Evolutionary conservation across 495 filamentous ascomycete species (phyloP).

Genomic region (Arthonia radiata): DNA sequence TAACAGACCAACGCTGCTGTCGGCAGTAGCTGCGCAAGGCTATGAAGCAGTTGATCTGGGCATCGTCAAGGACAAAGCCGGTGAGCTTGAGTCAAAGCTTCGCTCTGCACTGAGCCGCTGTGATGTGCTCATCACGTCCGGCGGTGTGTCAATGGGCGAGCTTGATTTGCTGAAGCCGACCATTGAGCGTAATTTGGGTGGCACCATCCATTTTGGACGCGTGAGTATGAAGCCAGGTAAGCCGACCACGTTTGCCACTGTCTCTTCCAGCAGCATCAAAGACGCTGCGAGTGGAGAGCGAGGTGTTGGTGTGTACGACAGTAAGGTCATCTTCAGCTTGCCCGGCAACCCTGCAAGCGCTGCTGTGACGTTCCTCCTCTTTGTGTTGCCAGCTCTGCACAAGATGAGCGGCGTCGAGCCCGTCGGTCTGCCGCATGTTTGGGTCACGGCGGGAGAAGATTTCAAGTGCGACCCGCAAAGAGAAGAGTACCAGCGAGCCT

Average conservation of each 20-base stretch:
- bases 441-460: constrained; percentile 45
- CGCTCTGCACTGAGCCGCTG: constrained; percentile 44
- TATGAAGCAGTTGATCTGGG: constrained; percentile 68
- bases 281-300: constrained; percentile 18
- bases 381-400: constrained; percentile 73
- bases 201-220: constrained; percentile 89
- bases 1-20: constrained; percentile 66
- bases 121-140: constrained; percentile 76
- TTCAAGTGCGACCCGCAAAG: constrained; percentile 46
- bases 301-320: constrained; percentile 1
- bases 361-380: constrained; percentile 77
- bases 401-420: constrained; percentile 35
- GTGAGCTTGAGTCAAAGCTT: constrained; percentile 52
- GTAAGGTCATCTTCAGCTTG: constrained; percentile 64
- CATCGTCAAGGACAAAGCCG: constrained; percentile 56
- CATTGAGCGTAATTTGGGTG: constrained; percentile 70
- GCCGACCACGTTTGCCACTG: constrained; percentile 85
- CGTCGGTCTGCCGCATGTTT: constrained; percentile 41
- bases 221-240: constrained; percentile 97
- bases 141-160: constrained; percentile 96
- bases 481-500: constrained; percentile 68
- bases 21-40: constrained; percentile 47
- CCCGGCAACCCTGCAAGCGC: constrained; percentile 90
- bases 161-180: constrained; percentile 93
- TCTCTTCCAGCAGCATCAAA: constrained; percentile 29